These are phyloP conservation scores for Flammula alnicola DNA, from an alignment of 1,284 basidiomycete species.

Conservation along the genomic window DNA sequence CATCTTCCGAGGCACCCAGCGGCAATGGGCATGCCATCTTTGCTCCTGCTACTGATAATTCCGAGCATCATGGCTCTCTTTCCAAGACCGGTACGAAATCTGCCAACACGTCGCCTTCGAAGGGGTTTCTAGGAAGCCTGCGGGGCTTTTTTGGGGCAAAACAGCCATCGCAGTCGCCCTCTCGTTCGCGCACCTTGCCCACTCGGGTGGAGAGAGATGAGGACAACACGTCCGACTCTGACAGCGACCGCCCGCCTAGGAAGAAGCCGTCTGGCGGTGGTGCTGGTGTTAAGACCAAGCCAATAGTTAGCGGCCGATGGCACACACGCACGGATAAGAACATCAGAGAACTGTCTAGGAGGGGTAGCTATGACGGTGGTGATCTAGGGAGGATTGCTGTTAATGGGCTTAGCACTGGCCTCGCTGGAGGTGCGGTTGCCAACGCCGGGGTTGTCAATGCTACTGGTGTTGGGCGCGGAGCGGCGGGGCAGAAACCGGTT, in stretches of 20 bases:
- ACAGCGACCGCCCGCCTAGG: background rate
- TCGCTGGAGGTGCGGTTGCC: conserved; percentile 16
- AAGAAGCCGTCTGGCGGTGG: too few species aligned
- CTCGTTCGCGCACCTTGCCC: background rate
- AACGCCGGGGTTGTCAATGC: conserved; percentile 16
- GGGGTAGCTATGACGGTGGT: conserved; percentile 19
- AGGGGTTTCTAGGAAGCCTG: conserved; percentile 26
- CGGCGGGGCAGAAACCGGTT: background rate
- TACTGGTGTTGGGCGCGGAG: background rate
- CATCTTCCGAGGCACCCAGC: too few species aligned
- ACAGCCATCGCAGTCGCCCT: background rate
- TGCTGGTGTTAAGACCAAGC: too few species aligned
- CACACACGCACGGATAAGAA: conserved; percentile 55
- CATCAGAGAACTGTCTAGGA: conserved; percentile 31
- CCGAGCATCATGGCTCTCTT: background rate
- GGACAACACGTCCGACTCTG: background rate
- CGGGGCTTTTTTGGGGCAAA: conserved; percentile 24
- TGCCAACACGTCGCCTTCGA: conserved; percentile 18
- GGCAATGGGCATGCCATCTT: conserved; percentile 1
- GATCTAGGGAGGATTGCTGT: background rate
- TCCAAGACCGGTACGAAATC: conserved; percentile 8
- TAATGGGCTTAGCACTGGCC: conserved; percentile 10
- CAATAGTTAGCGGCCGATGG: conserved; percentile 44
- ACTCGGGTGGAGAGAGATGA: background rate
- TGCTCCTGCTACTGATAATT: background rate